Evolutionary conservation across 208 protist species (phyloP), one percentile per base, ranked within the genome.

Genomic region (Tritrichomonas foetus): DNA sequence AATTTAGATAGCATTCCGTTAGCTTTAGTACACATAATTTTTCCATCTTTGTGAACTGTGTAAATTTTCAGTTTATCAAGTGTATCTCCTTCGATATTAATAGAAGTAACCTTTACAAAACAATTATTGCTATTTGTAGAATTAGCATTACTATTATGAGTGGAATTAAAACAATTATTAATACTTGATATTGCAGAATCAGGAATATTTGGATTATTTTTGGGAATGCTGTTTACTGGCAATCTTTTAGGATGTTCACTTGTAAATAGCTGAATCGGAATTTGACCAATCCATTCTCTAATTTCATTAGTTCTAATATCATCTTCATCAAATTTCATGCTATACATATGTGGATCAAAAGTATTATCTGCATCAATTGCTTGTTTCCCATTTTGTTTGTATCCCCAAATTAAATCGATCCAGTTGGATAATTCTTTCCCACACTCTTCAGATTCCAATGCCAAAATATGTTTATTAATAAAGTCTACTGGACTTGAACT

Each of bases 391-490:
- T 20, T 22, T 89, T 89, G 78, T 89, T 89, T 89, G 47, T 57
- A 89, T 53, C 78, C 78, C 78, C 78, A 89, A 20, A 89, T 57
- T 14, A 89, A 39, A 89, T 89, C 78, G 41, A 89, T 89, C 78
- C 78, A 89, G 16, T 89, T 89, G 0, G 44, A 53, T 49, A 89
- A 57, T 1, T 89, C 47, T 16, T 89, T 14, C 25, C 47, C 30
- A 39, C 44, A 44, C 8, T 89, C 44, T 22, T 89, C 47, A 39
- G n/a, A 47, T 89, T 89, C 78, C 16, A 89, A 30, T 27, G 47
- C 47, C 5, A 11, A 20, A n/a, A 44, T 89, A n/a, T 89, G 8
- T 50, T 89, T 89, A 16, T 89, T n/a, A 16, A 89, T 36, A 30
- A 89, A 89, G 27, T 89, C 78, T 33, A 61, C 27, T 39, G 41